Percentiles rank a stretch among this genome's conserved stretches.
Conservation (phyloP, 2,329 filamentous ascomycete species). For the Curvularia spicifera region DNA sequence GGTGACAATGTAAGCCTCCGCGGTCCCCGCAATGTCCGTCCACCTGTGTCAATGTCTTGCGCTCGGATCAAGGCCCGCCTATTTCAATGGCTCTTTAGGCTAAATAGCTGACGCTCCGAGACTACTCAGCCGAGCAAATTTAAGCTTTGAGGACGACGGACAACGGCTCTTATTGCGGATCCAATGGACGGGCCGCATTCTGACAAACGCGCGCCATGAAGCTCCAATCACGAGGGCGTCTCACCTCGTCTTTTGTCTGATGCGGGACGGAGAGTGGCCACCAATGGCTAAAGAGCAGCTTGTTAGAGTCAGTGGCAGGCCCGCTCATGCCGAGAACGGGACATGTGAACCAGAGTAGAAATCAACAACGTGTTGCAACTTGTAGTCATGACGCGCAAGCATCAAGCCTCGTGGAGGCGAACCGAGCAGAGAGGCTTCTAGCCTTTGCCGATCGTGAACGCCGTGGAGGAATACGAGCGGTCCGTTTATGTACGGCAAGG, state of each 20-base stretch:
- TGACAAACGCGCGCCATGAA: background rate
- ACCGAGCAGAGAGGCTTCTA: background rate
- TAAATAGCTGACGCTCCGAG: slow-evolving; percentile 14
- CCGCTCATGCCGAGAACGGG: background rate
- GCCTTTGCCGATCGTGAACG: background rate
- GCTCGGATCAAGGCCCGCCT: slow-evolving; percentile 10
- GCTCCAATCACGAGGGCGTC: background rate
- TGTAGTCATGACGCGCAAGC: background rate
- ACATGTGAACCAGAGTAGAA: background rate
- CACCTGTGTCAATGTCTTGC: slow-evolving; percentile 10
- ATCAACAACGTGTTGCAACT: background rate
- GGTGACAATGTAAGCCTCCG: slow-evolving; percentile 6
- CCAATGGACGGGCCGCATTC: background rate
- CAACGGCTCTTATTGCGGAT: background rate
- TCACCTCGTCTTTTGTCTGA: background rate
- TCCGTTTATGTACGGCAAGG: background rate
- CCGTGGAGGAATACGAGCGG: background rate
- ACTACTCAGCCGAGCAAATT: slow-evolving; percentile 4
- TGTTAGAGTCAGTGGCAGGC: slow-evolving; percentile 2
- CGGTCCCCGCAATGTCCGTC: slow-evolving; percentile 6
- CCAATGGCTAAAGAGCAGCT: slow-evolving; percentile 4
- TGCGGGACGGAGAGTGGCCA: background rate
- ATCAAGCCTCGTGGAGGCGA: background rate
- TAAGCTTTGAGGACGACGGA: slow-evolving; percentile 5
- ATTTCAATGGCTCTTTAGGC: slow-evolving; percentile 19